A percentile compares a stretch with the other conserved stretches of the same genome.
Conservation (phyloP, 202 grass and related monocot species). For the Schoenoplectus tabernaemontani region DNA sequence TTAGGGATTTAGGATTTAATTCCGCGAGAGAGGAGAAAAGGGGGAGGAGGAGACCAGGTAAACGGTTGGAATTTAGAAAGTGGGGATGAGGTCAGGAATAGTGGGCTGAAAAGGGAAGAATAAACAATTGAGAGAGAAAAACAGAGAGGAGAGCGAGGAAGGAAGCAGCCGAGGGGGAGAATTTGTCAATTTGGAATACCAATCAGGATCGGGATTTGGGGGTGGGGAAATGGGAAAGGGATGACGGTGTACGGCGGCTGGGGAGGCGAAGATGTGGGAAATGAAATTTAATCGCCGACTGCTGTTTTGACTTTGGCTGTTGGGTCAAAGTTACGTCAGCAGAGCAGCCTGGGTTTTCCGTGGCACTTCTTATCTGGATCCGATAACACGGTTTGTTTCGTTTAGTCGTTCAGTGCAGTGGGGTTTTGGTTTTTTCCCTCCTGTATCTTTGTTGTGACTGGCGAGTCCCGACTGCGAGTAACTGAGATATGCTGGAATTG, state of each 20-base stretch:
- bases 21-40: not conserved
- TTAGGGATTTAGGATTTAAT: not conserved
- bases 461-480: not conserved
- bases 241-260: not conserved
- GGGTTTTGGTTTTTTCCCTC: not conserved
- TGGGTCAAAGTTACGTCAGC: not conserved
- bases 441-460: not conserved
- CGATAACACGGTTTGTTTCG: not conserved
- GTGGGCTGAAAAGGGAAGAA: constrained; percentile 11
- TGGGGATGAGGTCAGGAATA: constrained; percentile 15
- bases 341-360: not conserved
- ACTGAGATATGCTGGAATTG: not conserved
- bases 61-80: constrained; percentile 21
- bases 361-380: not conserved
- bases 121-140: not conserved
- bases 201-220: not conserved
- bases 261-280: not conserved
- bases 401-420: not conserved
- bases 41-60: constrained; percentile 16
- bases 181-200: not conserved
- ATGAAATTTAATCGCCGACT: not conserved
- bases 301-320: not conserved
- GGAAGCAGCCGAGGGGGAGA: not conserved
- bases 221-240: not conserved
- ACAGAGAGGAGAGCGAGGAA: no score